phyloP scores from a whole-genome alignment of 805 yeast species.

The Crinitomyces ghanaensis region DNA sequence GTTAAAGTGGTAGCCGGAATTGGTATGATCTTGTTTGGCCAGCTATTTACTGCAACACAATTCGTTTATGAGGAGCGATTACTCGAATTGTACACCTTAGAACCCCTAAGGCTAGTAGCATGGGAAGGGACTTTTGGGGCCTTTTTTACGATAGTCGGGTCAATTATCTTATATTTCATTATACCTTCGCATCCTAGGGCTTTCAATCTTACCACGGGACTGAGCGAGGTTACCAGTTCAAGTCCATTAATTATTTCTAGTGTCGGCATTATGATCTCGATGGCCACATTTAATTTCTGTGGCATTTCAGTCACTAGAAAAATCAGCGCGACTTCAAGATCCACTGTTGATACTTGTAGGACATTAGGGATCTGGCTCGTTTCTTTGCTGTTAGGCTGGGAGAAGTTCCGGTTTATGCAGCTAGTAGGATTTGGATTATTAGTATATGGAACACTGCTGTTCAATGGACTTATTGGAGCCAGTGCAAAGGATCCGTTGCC shows the following conservation, averaged over 20 bases:
- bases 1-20: constrained; percentile 39
- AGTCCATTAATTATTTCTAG: constrained; percentile 38
- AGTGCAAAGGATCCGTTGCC: constrained; percentile 9
- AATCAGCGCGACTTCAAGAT: constrained; percentile 64
- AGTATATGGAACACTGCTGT: constrained; percentile 62
- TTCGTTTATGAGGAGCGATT: constrained; percentile 71
- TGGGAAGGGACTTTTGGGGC: constrained; percentile 65
- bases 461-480: constrained; percentile 47
- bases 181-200: constrained; percentile 21
- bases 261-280: constrained; percentile 56
- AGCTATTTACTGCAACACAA: constrained; percentile 60
- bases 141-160: constrained; percentile 31
- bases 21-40: constrained; percentile 45
- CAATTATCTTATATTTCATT: constrained; percentile 33
- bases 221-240: constrained; percentile 10
- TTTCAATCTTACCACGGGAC: constrained; percentile 27
- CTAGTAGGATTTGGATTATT: constrained; percentile 49
- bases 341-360: constrained; percentile 69
- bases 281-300: constrained; percentile 59
- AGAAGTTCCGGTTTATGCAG: constrained; percentile 50
- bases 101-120: constrained; percentile 58
- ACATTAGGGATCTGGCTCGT: constrained; percentile 66
- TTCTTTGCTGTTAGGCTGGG: constrained; percentile 67
- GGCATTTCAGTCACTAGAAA: constrained; percentile 58
- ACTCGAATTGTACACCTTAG: constrained; percentile 38